A percentile compares a stretch with the other conserved stretches of the same genome.
phyloP scores from a whole-genome alignment of 2,329 filamentous ascomycete genomes.

The Nigrospora oryzae region DNA sequence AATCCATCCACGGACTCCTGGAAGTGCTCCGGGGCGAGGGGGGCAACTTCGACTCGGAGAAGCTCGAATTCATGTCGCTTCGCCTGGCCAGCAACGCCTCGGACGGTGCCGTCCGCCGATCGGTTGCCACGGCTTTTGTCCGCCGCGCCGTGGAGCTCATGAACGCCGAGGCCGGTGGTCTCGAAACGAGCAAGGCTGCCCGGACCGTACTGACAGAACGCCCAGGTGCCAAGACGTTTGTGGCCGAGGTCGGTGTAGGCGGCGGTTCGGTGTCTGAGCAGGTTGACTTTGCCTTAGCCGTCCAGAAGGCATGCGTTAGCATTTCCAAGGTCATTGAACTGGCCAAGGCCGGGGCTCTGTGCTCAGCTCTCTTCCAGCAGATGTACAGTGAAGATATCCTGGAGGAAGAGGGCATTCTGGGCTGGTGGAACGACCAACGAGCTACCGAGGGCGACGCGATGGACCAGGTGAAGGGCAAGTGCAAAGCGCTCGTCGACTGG shows the following conservation, averaged over 20 bases:
- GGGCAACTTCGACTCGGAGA: slow-evolving; percentile 71
- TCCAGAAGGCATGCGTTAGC: slow-evolving; percentile 72
- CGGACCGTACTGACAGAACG: slow-evolving; percentile 49
- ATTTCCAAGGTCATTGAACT: slow-evolving; percentile 49
- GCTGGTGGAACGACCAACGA: slow-evolving; percentile 77
- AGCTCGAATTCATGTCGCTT: slow-evolving; percentile 89
- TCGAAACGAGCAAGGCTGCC: slow-evolving; percentile 58
- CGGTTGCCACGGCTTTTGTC: slow-evolving; percentile 78
- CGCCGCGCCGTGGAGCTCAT: slow-evolving; percentile 68
- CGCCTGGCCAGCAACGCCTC: slow-evolving; percentile 86
- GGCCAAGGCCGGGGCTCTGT: slow-evolving; percentile 47
- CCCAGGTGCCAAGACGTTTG: slow-evolving; percentile 44
- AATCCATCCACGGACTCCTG: slow-evolving; percentile 78
- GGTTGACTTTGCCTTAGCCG: slow-evolving; percentile 71
- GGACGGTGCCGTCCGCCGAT: slow-evolving; percentile 78
- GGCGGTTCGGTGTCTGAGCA: slow-evolving; percentile 67
- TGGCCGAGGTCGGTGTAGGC: slow-evolving; percentile 52
- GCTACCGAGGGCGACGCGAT: slow-evolving; percentile 61
- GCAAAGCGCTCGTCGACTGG: slow-evolving; percentile 75
- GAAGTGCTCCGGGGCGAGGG: slow-evolving; percentile 68
- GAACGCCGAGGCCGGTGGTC: slow-evolving; percentile 36
- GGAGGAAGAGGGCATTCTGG: slow-evolving; percentile 79
- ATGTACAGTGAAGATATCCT: slow-evolving; percentile 78
- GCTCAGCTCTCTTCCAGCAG: slow-evolving; percentile 74
- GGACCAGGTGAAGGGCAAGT: slow-evolving; percentile 62